Evolutionary conservation across 2,329 filamentous ascomycete genomes (phyloP).

Genomic region (Endoconidiophora laricicola): DNA sequence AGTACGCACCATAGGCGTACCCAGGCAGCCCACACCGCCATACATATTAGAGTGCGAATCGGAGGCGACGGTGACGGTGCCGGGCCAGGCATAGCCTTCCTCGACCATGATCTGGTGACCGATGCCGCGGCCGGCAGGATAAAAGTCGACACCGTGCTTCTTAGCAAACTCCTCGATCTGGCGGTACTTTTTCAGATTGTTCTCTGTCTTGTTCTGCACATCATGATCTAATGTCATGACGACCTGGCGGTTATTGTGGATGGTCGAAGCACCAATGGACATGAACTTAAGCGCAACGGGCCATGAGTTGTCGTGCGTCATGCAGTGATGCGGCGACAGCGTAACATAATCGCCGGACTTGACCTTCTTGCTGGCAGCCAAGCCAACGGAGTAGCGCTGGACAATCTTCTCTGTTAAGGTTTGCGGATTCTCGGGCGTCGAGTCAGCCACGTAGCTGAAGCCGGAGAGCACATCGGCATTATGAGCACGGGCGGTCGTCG

Average conservation of each 20-base stretch:
- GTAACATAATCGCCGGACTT: slow-evolving; percentile 71
- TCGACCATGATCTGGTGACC: slow-evolving; percentile 89
- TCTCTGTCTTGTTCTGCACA: slow-evolving; percentile 64
- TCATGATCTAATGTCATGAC: slow-evolving; percentile 67
- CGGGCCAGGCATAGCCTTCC: slow-evolving; percentile 69
- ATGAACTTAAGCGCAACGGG: slow-evolving; percentile 62
- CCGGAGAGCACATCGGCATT: slow-evolving; percentile 4
- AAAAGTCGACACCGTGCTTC: slow-evolving; percentile 62
- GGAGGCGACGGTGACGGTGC: slow-evolving; percentile 63
- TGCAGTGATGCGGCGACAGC: slow-evolving; percentile 37
- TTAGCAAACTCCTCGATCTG: slow-evolving; percentile 71
- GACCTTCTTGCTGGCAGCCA: slow-evolving; percentile 59
- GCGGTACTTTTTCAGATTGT: slow-evolving; percentile 68
- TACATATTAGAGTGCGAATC: slow-evolving; percentile 74
- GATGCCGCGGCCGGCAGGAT: slow-evolving; percentile 61
- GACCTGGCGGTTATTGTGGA: slow-evolving; percentile 36
- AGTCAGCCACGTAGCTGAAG: slow-evolving; percentile 3
- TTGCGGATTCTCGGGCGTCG: slow-evolving; percentile 34
- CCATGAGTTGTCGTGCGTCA: slow-evolving; percentile 79
- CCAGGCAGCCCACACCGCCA: slow-evolving; percentile 59
- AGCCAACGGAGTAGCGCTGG: slow-evolving; percentile 61
- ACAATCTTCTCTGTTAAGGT: slow-evolving; percentile 89
- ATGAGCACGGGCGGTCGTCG: slow-evolving; percentile 13
- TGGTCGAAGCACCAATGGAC: slow-evolving; percentile 56
- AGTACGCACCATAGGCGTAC: slow-evolving; percentile 69